Conservation (phyloP, 495 filamentous ascomycete genomes). For the Xylaria cubensis region DNA sequence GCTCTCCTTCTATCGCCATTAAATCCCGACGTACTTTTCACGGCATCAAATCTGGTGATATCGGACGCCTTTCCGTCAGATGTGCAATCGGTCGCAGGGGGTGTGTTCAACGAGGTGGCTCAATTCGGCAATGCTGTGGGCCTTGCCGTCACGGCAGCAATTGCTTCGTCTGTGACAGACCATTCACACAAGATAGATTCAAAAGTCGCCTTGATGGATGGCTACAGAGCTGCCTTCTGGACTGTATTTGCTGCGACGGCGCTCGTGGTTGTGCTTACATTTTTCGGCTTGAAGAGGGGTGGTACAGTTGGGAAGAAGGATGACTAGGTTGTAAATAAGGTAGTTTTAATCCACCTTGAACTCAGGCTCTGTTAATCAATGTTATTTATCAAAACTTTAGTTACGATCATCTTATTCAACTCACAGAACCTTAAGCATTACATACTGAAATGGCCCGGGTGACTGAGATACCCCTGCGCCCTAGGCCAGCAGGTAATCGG, state of each 20-base stretch:
- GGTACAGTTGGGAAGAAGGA: conserved; percentile 63
- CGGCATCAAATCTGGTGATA: conserved; percentile 66
- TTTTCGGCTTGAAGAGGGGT: conserved; percentile 57
- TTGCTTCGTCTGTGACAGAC: conserved; percentile 60
- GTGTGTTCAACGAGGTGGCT: conserved; percentile 65
- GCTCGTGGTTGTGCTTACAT: conserved; percentile 48
- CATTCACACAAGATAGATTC: conserved; percentile 35
- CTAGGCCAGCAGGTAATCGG: no score
- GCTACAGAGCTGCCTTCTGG: conserved; percentile 68
- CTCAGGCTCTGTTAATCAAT: no score
- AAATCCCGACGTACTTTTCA: conserved; percentile 63
- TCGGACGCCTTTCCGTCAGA: conserved; percentile 60
- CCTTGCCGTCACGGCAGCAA: conserved; percentile 63
- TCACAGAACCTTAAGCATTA: no score
- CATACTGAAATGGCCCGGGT: no score
- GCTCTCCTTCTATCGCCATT: conserved; percentile 58
- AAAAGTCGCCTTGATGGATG: conserved; percentile 56
- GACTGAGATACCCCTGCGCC: no score
- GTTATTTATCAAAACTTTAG: no score
- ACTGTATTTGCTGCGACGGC: conserved; percentile 59
- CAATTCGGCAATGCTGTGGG: conserved; percentile 68
- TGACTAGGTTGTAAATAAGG: conserved; percentile 36
- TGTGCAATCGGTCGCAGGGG: conserved; percentile 66
- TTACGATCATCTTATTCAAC: no score
- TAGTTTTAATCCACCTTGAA: no score